Evolutionary conservation across 228 moss, liverwort and hornwort genomes (phyloP).

Genomic region (Sphagnum magellanicum): DNA sequence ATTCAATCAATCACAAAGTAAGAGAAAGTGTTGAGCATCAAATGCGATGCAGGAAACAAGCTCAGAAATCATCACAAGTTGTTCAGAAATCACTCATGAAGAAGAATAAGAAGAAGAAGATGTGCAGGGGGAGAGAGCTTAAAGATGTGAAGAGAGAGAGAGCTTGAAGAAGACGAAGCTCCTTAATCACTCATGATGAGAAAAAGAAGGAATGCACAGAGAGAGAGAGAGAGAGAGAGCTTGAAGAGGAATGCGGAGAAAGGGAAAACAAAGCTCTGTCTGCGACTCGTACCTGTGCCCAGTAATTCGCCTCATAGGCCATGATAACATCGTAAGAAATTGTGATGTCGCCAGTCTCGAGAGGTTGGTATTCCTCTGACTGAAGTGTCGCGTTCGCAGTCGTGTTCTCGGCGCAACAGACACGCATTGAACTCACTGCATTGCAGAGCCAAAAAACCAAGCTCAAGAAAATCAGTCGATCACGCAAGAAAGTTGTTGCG

Average conservation of each 20-base stretch:
- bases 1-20: no score
- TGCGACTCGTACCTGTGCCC: constrained; percentile 13
- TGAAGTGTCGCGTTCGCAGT: constrained; percentile 11
- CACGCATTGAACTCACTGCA: constrained; percentile 8
- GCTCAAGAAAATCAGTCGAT: not conserved
- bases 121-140: not conserved
- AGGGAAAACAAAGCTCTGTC: not conserved
- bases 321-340: constrained; percentile 29
- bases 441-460: not conserved
- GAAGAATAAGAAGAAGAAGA: not conserved
- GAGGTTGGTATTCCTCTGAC: not conserved
- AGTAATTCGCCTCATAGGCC: constrained; percentile 9
- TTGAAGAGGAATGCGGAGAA: not conserved
- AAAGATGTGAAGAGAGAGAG: not conserved
- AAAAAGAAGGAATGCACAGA: not conserved
- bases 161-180: not conserved
- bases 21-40: no score
- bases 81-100: no score
- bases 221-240: not conserved
- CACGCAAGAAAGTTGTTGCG: not conserved
- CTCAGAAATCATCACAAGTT: no score
- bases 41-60: no score
- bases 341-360: constrained; percentile 20
- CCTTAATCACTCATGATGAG: not conserved
- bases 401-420: constrained; percentile 32